These are phyloP conservation scores for Pholiota adiposa DNA, from an alignment of 1,284 basidiomycete species.

Conservation along the genomic window DNA sequence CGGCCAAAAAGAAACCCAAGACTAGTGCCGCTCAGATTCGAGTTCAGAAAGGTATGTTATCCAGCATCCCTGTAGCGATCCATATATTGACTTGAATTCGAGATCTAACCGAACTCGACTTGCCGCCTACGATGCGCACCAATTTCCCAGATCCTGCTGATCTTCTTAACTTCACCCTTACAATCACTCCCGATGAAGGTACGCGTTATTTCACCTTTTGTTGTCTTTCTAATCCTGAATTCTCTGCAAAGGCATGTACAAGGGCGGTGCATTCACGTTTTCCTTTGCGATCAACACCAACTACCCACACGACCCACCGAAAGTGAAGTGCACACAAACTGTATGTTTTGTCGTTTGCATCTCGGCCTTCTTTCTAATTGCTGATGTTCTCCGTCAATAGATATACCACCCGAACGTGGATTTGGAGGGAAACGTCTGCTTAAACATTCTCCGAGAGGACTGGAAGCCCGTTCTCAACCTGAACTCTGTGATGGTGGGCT, in stretches of 20 bases:
- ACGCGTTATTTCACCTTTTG: constrained; percentile 24
- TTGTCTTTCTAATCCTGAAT: constrained; percentile 13
- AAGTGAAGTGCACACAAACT: constrained; percentile 96
- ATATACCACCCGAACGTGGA: constrained; percentile 99
- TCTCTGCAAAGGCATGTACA: constrained; percentile 88
- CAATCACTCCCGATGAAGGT: constrained; percentile 98
- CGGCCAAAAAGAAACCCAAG: constrained; percentile 95
- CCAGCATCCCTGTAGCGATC: background rate
- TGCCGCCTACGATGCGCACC: constrained; percentile 96
- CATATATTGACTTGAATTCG: constrained; percentile 7
- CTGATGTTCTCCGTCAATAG: constrained; percentile 43
- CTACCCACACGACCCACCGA: constrained; percentile 99
- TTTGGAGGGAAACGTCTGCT: constrained; percentile 94
- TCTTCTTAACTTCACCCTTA: constrained; percentile 95
- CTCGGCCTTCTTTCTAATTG: constrained; percentile 17
- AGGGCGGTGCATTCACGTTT: constrained; percentile 92
- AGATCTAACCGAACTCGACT: constrained; percentile 97
- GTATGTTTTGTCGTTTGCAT: constrained; percentile 48
- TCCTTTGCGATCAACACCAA: constrained; percentile 96
- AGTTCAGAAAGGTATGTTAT: constrained; percentile 88
- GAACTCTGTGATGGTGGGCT: constrained; percentile 95
- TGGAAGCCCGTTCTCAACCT: constrained; percentile 99
- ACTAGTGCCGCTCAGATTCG: constrained; percentile 97
- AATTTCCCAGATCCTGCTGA: constrained; percentile 90
- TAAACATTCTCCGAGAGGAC: constrained; percentile 98